Conservation (phyloP, 1,139 yeast species). For the Kodamaea alishanica region DNA sequence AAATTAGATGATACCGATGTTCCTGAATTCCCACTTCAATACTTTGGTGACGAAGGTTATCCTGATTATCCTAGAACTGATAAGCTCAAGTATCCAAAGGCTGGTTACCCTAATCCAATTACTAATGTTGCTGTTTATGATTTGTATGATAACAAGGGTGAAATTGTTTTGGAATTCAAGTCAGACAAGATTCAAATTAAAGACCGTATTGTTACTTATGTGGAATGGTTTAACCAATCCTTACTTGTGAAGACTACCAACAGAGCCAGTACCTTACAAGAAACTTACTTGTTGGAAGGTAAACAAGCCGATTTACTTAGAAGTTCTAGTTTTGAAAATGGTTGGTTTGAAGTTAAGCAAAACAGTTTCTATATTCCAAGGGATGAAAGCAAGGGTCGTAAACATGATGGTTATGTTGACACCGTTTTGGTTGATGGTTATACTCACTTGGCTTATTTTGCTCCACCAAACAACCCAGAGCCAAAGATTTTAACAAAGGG, state of each 20-base stretch:
- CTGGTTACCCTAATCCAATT: conserved; percentile 43
- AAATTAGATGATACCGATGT: conserved; percentile 51
- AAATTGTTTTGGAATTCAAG: conserved; percentile 20
- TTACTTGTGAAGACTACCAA: conserved; percentile 41
- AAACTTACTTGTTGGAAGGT: conserved; percentile 38
- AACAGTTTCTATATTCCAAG: conserved; percentile 69
- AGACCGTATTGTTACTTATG: conserved; percentile 39
- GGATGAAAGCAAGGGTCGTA: conserved; percentile 40
- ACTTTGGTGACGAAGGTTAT: conserved; percentile 47
- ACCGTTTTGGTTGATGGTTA: conserved; percentile 50
- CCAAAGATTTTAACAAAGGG: conserved; percentile 47
- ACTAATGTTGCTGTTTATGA: conserved; percentile 40
- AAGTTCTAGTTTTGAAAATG: conserved; percentile 35
- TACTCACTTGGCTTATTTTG: conserved; percentile 55
- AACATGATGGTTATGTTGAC: conserved; percentile 52
- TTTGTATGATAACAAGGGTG: conserved; percentile 13
- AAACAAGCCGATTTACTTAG: conserved; percentile 33
- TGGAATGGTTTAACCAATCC: conserved; percentile 38
- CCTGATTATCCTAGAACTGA: conserved; percentile 41
- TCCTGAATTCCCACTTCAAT: conserved; percentile 51
- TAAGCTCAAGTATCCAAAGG: conserved; percentile 44
- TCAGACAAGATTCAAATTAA: conserved; percentile 20
- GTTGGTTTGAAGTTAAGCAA: conserved; percentile 79
- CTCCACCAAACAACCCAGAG: conserved; percentile 46
- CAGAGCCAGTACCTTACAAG: conserved; percentile 42